Conservation (phyloP, 768 basidiomycete genomes). For the Filobasidium floriforme region DNA sequence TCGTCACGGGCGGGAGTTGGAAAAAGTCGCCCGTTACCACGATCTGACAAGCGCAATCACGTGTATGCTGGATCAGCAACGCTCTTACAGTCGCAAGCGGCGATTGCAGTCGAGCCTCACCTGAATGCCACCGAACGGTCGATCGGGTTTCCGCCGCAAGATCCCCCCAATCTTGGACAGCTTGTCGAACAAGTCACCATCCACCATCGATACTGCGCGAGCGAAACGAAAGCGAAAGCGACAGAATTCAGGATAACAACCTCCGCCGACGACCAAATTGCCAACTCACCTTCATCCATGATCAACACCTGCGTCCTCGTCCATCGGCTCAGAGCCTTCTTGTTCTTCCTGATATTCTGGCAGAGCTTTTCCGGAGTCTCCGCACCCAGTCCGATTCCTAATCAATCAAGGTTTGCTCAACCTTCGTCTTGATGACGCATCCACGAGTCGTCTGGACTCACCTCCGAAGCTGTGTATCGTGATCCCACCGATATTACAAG, state of each 20-base stretch:
- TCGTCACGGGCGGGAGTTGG: conserved; percentile 87
- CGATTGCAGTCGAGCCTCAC: conserved; percentile 43
- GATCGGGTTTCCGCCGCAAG: conserved; percentile 53
- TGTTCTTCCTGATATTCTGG: conserved; percentile 67
- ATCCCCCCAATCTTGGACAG: conserved; percentile 62
- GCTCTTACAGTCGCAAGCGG: background rate
- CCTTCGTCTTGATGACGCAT: too few species aligned
- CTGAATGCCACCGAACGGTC: conserved; percentile 92
- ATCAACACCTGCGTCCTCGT: conserved; percentile 72
- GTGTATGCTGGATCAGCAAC: background rate
- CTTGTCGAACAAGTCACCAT: conserved; percentile 77
- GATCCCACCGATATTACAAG: conserved; percentile 92
- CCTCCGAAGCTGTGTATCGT: conserved; percentile 96
- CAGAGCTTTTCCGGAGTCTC: conserved; percentile 60
- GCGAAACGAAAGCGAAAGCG: conserved; percentile 3
- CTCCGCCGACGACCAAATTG: background rate
- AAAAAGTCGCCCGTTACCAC: conserved; percentile 97
- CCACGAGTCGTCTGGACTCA: too few species aligned
- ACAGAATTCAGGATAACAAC: background rate
- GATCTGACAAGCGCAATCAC: conserved; percentile 59
- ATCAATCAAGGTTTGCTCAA: too few species aligned
- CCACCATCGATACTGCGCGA: conserved; percentile 85
- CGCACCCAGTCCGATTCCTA: conserved; percentile 64
- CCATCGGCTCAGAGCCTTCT: conserved; percentile 76
- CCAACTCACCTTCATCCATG: conserved; percentile 68